Evolutionary conservation across 2,329 filamentous ascomycete species (phyloP), one percentile per base, ranked within the genome.

Genomic region (Talaromyces sp.): DNA sequence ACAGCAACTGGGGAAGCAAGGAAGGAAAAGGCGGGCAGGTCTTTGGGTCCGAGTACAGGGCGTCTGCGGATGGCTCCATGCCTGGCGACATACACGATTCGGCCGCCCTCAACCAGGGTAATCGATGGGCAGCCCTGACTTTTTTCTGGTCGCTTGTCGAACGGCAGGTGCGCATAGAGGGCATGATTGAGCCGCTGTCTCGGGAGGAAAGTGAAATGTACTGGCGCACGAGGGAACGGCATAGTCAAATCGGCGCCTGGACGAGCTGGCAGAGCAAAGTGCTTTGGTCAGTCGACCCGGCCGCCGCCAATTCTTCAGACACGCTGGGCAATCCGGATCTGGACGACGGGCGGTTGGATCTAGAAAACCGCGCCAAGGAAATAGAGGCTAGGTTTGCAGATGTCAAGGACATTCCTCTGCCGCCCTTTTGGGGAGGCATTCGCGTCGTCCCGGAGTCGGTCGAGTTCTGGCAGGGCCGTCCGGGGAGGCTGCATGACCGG

Each of bases 401-500:
- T 1, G 70, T 84, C 65, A 89, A 96, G 29, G 77, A 89, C 60
- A 96, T 99, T 65, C 93, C 93, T 1, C 87, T 97, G 55, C 95
- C 95, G 4, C 88, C 90, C 10, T 97, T 96, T 73, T 99, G 95
- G 95, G 95, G 95, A 31, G 95, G 95, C 0, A 73, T 97, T 73
- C 86, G 93, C 67, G 84, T 99, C 62, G 82, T 93, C 64, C 93
- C 95, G 0, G 89, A 92, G 70, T 85, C 86, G 68, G 83, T 99
- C 55, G 95, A 99, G 82, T 99, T 99, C 74, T 99, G 95, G 85
- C 93, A 97, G 81, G 95, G 95, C 2, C 84, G 95, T 68, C 84
- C 91, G 71, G 96, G 89, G 77, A 83, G 95, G 62, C 78, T 99
- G 75, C 95, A 99, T 77, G 95, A 99, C 81, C 88, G 95, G 26